Conservation (phyloP, 2,329 filamentous ascomycete genomes). For the Paraphoma sp. region DNA sequence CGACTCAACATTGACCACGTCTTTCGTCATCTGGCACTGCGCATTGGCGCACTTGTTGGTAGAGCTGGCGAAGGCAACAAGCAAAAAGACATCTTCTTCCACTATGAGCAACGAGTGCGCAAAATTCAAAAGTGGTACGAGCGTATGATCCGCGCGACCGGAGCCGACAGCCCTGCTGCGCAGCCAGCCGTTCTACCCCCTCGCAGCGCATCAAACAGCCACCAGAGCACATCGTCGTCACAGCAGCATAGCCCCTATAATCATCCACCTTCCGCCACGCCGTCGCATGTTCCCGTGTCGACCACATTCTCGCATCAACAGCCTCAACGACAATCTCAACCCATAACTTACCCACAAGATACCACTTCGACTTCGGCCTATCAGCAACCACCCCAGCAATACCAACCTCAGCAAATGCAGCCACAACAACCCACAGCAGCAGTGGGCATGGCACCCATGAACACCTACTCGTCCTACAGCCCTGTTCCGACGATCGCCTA, state of each 20-base stretch:
- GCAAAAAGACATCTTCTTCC: slow-evolving; percentile 33
- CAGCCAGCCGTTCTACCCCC: slow-evolving; percentile 6
- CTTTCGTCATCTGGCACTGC: slow-evolving; percentile 31
- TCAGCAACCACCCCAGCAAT: slow-evolving; percentile 2
- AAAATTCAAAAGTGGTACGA: slow-evolving; percentile 41
- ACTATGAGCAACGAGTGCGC: slow-evolving; percentile 33
- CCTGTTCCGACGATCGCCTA: slow-evolving; percentile 29
- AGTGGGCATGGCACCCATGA: slow-evolving; percentile 25
- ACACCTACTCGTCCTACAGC: slow-evolving; percentile 21
- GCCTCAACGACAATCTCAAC: slow-evolving; percentile 7
- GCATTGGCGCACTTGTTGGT: slow-evolving; percentile 35
- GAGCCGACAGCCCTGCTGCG: slow-evolving; percentile 14
- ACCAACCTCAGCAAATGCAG: neutral
- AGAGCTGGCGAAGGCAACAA: slow-evolving; percentile 27
- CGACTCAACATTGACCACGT: slow-evolving; percentile 35
- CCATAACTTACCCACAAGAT: neutral
- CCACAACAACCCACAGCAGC: slow-evolving; percentile 12
- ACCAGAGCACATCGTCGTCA: slow-evolving; percentile 6
- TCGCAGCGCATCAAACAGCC: neutral
- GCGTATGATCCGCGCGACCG: slow-evolving; percentile 28
- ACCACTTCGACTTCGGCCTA: neutral
- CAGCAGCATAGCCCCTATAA: neutral
- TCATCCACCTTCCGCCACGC: neutral
- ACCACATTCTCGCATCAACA: slow-evolving; percentile 27
- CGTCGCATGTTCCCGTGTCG: slow-evolving; percentile 21